phyloP scores from a whole-genome alignment of 257 asterid species.

The Solanum peruvianum region DNA sequence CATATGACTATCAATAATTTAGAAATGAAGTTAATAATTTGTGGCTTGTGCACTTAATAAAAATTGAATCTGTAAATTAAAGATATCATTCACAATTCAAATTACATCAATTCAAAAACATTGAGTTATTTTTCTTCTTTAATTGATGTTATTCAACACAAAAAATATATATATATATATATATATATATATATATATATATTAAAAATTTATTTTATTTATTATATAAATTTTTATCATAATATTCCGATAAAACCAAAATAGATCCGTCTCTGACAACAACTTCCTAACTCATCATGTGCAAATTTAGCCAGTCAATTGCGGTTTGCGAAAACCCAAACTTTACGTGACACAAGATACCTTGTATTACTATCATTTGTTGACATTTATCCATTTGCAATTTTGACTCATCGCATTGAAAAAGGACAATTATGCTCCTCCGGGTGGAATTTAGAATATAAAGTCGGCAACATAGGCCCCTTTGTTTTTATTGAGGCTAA shows the following conservation, averaged over 20 bases:
- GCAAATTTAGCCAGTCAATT: neutral
- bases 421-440: neutral
- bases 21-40: no score
- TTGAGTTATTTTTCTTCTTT: no score
- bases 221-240: no score
- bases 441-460: neutral
- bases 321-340: neutral
- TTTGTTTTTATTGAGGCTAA: neutral
- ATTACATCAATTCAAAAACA: neutral
- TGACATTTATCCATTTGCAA: neutral
- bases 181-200: no score
- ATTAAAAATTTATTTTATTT: no score
- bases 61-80: rapidly evolving
- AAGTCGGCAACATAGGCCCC: neutral
- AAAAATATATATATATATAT: no score
- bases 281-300: neutral
- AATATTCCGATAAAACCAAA: rapidly evolving
- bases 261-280: neutral
- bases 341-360: neutral
- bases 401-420: neutral
- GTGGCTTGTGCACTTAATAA: rapidly evolving
- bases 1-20: neutral
- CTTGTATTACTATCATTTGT: neutral
- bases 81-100: neutral
- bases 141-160: no score